phyloP scores from a whole-genome alignment of 2,329 filamentous ascomycete species.

The Bipolaris bicolor region DNA sequence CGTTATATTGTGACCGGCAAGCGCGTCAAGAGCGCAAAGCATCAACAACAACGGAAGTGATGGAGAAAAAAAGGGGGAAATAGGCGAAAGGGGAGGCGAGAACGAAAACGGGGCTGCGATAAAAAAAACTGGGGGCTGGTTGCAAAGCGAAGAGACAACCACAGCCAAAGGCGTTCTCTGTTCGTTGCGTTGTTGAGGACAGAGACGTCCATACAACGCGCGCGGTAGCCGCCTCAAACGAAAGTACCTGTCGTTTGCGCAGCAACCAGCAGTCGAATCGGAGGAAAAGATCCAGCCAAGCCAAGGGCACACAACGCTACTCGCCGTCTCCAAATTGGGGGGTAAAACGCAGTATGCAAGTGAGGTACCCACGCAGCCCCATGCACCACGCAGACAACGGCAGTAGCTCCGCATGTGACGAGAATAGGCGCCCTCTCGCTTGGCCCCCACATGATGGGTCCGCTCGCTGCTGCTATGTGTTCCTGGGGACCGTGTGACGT shows the following conservation, averaged over 20 bases:
- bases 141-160: not conserved
- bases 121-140: not conserved
- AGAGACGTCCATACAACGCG: not conserved
- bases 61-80: too few species aligned
- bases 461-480: not conserved
- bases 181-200: not conserved
- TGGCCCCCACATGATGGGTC: constrained; percentile 17
- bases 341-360: constrained; percentile 27
- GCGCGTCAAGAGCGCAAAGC: too few species aligned
- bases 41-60: too few species aligned
- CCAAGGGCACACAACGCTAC: too few species aligned
- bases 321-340: too few species aligned
- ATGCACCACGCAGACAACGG: constrained; percentile 21
- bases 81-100: not conserved
- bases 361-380: constrained; percentile 9
- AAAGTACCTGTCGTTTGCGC: constrained; percentile 6
- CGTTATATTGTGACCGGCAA: too few species aligned
- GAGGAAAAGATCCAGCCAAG: too few species aligned
- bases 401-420: constrained; percentile 18
- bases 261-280: too few species aligned
- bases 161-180: not conserved
- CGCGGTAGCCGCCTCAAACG: constrained; percentile 23
- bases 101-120: not conserved
- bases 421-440: constrained; percentile 24
- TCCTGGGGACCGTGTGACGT: constrained; percentile 23